Conservation (phyloP, 345 rosid species). For the Clausena lansium region DNA sequence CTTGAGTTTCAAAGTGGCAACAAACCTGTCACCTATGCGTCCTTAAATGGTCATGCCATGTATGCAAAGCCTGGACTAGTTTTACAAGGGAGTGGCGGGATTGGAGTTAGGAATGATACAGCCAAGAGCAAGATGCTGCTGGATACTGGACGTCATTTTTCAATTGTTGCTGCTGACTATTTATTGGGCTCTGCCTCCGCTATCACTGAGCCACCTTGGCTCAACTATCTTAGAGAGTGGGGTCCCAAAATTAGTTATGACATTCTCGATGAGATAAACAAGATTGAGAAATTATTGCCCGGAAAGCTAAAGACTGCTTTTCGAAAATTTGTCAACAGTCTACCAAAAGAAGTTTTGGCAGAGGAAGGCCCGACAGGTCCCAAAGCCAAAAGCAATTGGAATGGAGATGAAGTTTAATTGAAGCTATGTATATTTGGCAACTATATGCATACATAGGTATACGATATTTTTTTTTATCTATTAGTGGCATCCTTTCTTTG, state of each 20-base stretch:
- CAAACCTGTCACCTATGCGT: slow-evolving; percentile 59
- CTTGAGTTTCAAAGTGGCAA: slow-evolving; percentile 60
- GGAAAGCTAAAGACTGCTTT: slow-evolving; percentile 50
- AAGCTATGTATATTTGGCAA: too few relatives aligned
- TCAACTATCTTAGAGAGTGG: slow-evolving; percentile 68
- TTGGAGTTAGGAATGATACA: slow-evolving; percentile 76
- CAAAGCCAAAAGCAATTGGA: slow-evolving; percentile 64
- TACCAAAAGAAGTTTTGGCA: slow-evolving; percentile 60
- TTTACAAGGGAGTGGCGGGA: slow-evolving; percentile 56
- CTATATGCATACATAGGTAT: too few relatives aligned
- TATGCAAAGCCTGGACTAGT: slow-evolving; percentile 71
- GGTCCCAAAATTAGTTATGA: slow-evolving; percentile 70
- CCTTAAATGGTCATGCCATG: slow-evolving; percentile 79
- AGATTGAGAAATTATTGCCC: slow-evolving; percentile 44
- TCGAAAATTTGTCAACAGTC: slow-evolving; percentile 34
- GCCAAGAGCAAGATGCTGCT: slow-evolving; percentile 47
- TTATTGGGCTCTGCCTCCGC: slow-evolving; percentile 27
- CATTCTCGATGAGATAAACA: slow-evolving; percentile 35
- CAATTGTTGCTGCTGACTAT: slow-evolving; percentile 58
- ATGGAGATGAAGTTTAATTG: slow-evolving; percentile 49
- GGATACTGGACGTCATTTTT: slow-evolving; percentile 44
- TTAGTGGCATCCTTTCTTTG: too few relatives aligned
- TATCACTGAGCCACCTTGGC: slow-evolving; percentile 56
- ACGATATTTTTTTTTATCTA: too few relatives aligned
- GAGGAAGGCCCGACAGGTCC: slow-evolving; percentile 95